Percentiles rank a stretch among this genome's conserved stretches.
Evolutionary conservation across 495 filamentous ascomycete species (phyloP).

Genomic region (Hyaloscypha hepaticicola): DNA sequence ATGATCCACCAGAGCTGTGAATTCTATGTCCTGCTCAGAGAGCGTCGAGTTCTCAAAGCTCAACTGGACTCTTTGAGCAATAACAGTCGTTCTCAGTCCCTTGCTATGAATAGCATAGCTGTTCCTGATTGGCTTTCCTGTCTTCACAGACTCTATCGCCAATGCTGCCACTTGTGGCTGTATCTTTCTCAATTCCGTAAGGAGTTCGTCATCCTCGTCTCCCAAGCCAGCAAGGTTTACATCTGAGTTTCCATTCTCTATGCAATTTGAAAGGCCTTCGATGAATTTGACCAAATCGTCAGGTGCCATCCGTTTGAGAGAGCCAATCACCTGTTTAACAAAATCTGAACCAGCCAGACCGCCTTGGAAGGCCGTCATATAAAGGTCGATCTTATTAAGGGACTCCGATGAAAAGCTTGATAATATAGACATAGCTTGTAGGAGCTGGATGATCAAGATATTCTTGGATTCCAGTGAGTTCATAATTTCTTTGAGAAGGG

Average conservation of each 20-base stretch:
- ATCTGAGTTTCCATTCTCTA: conserved; percentile 27
- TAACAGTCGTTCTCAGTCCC: conserved; percentile 76
- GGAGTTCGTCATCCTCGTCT: conserved; percentile 37
- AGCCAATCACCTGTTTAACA: conserved; percentile 31
- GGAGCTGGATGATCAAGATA: conserved; percentile 21
- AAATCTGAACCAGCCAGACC: conserved; percentile 18
- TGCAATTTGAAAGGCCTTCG: conserved; percentile 32
- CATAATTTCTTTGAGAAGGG: conserved; percentile 16
- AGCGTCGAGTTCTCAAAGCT: conserved; percentile 76
- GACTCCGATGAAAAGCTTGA: conserved; percentile 1
- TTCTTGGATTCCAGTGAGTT: conserved; percentile 35
- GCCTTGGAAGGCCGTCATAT: conserved; percentile 24
- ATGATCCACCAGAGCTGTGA: conserved; percentile 69
- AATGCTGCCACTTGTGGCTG: conserved; percentile 40
- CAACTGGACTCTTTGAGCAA: conserved; percentile 83
- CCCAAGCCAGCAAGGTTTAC: conserved; percentile 26
- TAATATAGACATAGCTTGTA: conserved; percentile 25
- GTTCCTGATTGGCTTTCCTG: conserved; percentile 60
- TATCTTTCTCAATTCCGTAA: conserved; percentile 39
- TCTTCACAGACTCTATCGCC: conserved; percentile 40
- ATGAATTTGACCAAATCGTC: conserved; percentile 40
- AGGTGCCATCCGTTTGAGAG: conserved; percentile 43
- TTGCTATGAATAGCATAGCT: conserved; percentile 71
- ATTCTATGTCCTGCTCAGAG: conserved; percentile 70
- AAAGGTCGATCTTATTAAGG: conserved; percentile 24